These are phyloP conservation scores for Microstegium vimineum DNA, from an alignment of 176 grass and related monocot genomes.

Conservation along the genomic window DNA sequence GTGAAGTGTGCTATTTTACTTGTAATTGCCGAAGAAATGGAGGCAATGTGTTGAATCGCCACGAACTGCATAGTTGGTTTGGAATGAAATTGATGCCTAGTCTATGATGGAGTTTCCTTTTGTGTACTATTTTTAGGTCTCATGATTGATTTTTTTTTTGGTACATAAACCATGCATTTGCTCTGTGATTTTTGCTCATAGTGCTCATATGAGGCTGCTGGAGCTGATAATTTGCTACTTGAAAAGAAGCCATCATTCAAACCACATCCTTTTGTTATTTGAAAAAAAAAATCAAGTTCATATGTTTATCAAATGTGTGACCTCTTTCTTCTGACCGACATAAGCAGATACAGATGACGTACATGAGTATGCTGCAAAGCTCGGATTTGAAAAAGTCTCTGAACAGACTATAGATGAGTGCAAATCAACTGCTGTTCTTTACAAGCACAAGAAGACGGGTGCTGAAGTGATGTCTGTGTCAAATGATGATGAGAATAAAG, in stretches of 20 bases:
- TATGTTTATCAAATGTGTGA: slow-evolving; percentile 6
- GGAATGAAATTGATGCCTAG: not conserved
- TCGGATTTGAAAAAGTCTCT: slow-evolving; percentile 82
- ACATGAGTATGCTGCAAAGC: slow-evolving; percentile 66
- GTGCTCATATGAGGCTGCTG: not conserved
- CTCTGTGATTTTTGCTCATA: not conserved
- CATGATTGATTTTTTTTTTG: not conserved
- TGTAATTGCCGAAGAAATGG: not conserved
- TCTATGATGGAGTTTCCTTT: not conserved
- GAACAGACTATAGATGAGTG: slow-evolving; percentile 95
- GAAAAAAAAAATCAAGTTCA: not conserved
- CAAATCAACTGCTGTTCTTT: slow-evolving; percentile 83
- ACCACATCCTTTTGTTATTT: not conserved
- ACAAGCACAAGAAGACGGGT: slow-evolving; percentile 95
- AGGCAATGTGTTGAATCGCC: not conserved
- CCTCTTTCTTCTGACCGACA: slow-evolving; percentile 35
- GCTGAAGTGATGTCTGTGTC: slow-evolving; percentile 89
- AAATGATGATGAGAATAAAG: slow-evolving; percentile 96
- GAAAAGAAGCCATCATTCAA: not conserved
- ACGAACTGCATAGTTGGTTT: not conserved
- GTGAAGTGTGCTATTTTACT: not conserved
- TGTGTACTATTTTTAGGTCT: not conserved
- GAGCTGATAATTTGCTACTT: not conserved
- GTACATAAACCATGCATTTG: not conserved
- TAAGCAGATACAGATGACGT: slow-evolving; percentile 55